Evolutionary conservation across 257 asterid genomes (phyloP), one percentile per base, ranked within the genome.

Genomic region (Anisodus tanguticus): DNA sequence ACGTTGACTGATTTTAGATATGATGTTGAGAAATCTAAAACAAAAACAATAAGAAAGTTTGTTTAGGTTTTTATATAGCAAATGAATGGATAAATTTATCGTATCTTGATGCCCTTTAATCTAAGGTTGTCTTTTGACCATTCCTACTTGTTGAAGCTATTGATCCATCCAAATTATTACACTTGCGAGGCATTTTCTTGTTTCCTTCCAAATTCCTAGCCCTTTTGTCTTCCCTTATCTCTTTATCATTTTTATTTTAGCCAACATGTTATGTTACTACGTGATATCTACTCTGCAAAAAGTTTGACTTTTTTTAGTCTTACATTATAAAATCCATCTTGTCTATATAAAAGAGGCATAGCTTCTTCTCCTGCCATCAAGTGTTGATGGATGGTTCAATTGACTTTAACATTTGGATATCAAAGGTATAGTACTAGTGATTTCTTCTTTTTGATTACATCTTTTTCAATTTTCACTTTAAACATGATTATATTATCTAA

Each of bases 151-250:
- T 57, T 57, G 17, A 57, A 13, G 19, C 13, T 57, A 8, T 57
- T 57, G 6, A 57, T 57, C 62, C 19, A 3, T n/a, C 62, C 7
- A 22, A 22, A 22, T 22, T 22, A 22, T 22, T 22, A 22, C 26
- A 22, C 41, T 74, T 74, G 62, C 22, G 11, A 22, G 22, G 62
- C 31, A 74, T 22, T 74, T 49, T 74, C 80, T 0, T 19, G 13
- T 60, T 49, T 49, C 43, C 80, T 74, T 74, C 62, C 81, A 22
- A 74, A 74, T 22, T 49, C 41, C 57, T 47, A 74, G 3, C 77
- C 77, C 13, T 69, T 49, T 11, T 11, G 2, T 49, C 39, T n/a
- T 45, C 9, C 39, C 12, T n/a, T 5, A 11, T 71, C 79, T 71
- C 9, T n/a, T 71, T 45, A 45, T 17, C 45, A 15, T 22, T 5